Evolutionary conservation across 805 yeast species (phyloP).

Genomic region (Candida wancherniae): DNA sequence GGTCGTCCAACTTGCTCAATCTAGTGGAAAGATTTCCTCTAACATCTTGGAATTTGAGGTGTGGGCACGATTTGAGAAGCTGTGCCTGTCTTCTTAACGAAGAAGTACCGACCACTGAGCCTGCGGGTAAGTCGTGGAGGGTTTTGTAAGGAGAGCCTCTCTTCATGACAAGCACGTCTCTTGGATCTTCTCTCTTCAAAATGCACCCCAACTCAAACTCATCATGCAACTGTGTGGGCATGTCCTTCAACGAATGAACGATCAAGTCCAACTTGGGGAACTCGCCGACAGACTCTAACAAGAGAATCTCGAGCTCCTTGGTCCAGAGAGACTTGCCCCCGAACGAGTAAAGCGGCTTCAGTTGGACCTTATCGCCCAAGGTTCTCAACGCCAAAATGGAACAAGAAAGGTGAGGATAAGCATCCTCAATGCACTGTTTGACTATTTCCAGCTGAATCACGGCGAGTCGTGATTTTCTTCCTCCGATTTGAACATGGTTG

Average conservation of each 20-base stretch:
- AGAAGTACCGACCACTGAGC: constrained; percentile 89
- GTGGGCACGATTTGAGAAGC: constrained; percentile 71
- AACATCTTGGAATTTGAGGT: constrained; percentile 72
- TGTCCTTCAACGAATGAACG: constrained; percentile 90
- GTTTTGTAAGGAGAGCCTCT: constrained; percentile 55
- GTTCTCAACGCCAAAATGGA: constrained; percentile 79
- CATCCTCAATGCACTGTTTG: constrained; percentile 50
- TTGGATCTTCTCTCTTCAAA: constrained; percentile 82
- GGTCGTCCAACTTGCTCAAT: constrained; percentile 71
- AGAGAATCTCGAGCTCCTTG: constrained; percentile 79
- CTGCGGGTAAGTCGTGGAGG: constrained; percentile 73
- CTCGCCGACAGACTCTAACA: constrained; percentile 57
- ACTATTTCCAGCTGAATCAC: constrained; percentile 80
- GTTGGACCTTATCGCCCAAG: constrained; percentile 83
- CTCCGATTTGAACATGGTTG: constrained; percentile 60
- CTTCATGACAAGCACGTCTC: constrained; percentile 85
- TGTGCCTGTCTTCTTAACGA: constrained; percentile 94
- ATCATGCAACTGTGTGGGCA: constrained; percentile 87
- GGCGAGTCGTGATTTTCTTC: constrained; percentile 84
- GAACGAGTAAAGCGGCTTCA: constrained; percentile 83
- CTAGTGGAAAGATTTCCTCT: constrained; percentile 82
- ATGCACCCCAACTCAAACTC: constrained; percentile 88
- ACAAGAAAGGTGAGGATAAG: constrained; percentile 63
- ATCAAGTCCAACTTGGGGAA: constrained; percentile 75
- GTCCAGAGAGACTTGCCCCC: constrained; percentile 98